Conservation (phyloP, 805 yeast genomes). For the Teunomyces pallodes region DNA sequence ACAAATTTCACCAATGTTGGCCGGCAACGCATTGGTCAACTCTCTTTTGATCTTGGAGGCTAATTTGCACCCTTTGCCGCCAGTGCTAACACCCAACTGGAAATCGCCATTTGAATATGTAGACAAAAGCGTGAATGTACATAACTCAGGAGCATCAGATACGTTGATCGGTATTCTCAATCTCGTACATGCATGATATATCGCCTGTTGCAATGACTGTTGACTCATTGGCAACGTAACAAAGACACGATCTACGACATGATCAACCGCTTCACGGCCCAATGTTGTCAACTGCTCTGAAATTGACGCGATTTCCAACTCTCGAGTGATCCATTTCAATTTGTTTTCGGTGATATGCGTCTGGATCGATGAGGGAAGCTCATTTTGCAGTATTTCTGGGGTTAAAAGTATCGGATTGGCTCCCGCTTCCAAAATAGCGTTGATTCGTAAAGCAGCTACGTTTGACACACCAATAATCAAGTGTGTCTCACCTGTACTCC, state of each 20-base stretch:
- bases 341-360: slow-evolving; percentile 22
- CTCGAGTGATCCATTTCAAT: slow-evolving; percentile 21
- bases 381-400: slow-evolving; percentile 25
- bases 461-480: slow-evolving; percentile 54
- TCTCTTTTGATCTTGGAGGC: slow-evolving; percentile 81
- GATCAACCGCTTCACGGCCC: slow-evolving; percentile 63
- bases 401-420: slow-evolving; percentile 50
- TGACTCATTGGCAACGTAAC: slow-evolving; percentile 44
- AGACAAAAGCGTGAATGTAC: slow-evolving; percentile 76
- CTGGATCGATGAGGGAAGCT: slow-evolving; percentile 21
- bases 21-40: slow-evolving; percentile 61
- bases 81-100: slow-evolving; percentile 80
- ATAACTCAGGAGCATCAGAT: slow-evolving; percentile 65
- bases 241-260: slow-evolving; percentile 74
- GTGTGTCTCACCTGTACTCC: slow-evolving; percentile 52
- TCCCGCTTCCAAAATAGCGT: slow-evolving; percentile 49
- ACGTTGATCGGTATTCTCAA: slow-evolving; percentile 82
- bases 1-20: slow-evolving; percentile 67
- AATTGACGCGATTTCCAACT: slow-evolving; percentile 38
- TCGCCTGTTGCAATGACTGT: slow-evolving; percentile 30
- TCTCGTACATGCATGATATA: slow-evolving; percentile 52
- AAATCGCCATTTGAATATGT: slow-evolving; percentile 69
- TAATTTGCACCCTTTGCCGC: slow-evolving; percentile 85
- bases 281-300: slow-evolving; percentile 35
- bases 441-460: slow-evolving; percentile 48